Conservation (phyloP, 1,284 basidiomycete species). For the Ganoderma multipileum region DNA sequence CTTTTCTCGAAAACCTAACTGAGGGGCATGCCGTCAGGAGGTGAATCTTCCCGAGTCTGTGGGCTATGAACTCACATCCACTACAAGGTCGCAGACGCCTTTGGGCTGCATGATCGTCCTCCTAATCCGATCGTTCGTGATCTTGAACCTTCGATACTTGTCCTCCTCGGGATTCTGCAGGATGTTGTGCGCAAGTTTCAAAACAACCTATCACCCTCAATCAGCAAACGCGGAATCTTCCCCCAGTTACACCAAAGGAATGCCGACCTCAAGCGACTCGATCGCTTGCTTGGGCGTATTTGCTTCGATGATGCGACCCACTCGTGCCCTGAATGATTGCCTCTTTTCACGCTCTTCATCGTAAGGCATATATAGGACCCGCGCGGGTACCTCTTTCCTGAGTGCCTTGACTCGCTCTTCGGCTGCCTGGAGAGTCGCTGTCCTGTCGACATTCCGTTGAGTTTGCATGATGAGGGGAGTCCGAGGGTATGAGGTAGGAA, state of each 20-base stretch:
- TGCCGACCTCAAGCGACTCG: conserved; percentile 21
- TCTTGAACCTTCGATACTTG: conserved; percentile 73
- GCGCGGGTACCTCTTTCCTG: conserved; percentile 12
- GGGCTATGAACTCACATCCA: conserved; percentile 42
- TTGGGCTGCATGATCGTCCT: conserved; percentile 61
- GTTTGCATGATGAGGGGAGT: neutral
- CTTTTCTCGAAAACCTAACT: conserved; percentile 76
- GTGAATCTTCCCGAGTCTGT: neutral
- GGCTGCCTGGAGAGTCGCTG: conserved; percentile 7
- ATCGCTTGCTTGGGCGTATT: conserved; percentile 14
- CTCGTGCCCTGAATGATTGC: conserved; percentile 16
- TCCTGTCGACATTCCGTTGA: conserved; percentile 4
- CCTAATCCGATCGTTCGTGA: conserved; percentile 69
- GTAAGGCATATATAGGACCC: conserved; percentile 16
- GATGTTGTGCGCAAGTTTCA: conserved; percentile 71
- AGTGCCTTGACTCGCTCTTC: conserved; percentile 9
- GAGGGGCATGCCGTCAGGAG: neutral
- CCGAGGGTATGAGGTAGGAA: too few relatives aligned
- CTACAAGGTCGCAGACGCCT: conserved; percentile 76
- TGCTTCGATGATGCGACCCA: conserved; percentile 16
- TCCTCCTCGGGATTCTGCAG: conserved; percentile 69
- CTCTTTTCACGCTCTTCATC: conserved; percentile 20
- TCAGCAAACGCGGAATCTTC: neutral
- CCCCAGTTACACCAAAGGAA: neutral
- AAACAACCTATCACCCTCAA: conserved; percentile 39